These are phyloP conservation scores for Cucurbita ficifolia DNA, from an alignment of 306 rosid genomes.

Conservation along the genomic window DNA sequence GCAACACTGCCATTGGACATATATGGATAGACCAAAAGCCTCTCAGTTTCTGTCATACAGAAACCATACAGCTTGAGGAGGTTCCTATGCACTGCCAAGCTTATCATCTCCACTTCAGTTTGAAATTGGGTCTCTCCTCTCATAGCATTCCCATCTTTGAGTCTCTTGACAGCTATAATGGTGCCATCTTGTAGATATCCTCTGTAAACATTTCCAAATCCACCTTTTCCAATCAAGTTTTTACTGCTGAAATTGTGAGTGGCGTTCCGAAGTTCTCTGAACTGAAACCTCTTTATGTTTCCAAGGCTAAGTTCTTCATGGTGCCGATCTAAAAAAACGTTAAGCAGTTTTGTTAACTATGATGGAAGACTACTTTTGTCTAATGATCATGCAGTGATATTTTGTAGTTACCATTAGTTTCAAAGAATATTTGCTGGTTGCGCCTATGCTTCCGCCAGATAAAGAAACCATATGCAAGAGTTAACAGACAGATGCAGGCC, in stretches of 20 bases:
- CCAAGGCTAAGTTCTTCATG: constrained; percentile 42
- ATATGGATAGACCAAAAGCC: constrained; percentile 56
- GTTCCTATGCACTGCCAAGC: constrained; percentile 55
- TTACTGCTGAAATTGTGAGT: constrained; percentile 54
- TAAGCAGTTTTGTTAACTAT: neutral
- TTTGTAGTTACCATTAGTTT: constrained; percentile 37
- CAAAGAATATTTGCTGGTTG: constrained; percentile 79
- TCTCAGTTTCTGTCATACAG: constrained; percentile 37
- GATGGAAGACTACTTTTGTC: neutral
- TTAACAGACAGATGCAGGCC: constrained; percentile 60
- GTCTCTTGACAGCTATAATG: constrained; percentile 48
- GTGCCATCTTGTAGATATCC: constrained; percentile 47
- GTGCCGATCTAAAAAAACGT: constrained; percentile 26
- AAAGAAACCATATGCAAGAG: constrained; percentile 62
- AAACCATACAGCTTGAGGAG: constrained; percentile 54
- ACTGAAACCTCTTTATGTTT: constrained; percentile 42
- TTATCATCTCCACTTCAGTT: constrained; percentile 61
- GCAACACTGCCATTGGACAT: constrained; percentile 70
- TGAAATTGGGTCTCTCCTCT: constrained; percentile 55
- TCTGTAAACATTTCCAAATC: constrained; percentile 56
- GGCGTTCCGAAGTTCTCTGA: constrained; percentile 51
- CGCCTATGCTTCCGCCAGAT: constrained; percentile 76
- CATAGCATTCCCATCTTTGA: constrained; percentile 41
- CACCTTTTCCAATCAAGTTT: constrained; percentile 52
- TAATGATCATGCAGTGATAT: neutral